Base-by-base conservation (phyloP, 1,284 basidiomycete species). In the Ustilago crameri region DNA sequence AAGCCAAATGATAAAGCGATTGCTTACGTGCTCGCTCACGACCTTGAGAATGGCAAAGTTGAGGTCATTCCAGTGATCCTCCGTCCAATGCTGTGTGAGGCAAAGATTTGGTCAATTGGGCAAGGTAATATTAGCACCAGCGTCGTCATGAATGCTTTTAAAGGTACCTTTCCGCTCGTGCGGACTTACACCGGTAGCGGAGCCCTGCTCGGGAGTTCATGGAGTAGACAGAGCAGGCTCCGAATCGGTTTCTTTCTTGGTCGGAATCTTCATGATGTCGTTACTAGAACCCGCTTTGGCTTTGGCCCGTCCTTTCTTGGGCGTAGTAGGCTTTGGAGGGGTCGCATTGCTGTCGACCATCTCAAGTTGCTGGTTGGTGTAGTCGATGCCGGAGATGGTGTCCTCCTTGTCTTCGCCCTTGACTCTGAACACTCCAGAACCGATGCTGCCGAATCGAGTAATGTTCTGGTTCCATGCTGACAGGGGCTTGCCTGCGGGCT, bases 31-130 rank as follows among this genome's bases (percentile, higher is more conserved):
- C 3, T 63, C 66, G 17, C 48, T 55, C 2, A 43, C 52, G 20
- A 69, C 49, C 35, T 69, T 69, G 52, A 69, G 61, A 20, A 69
- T 63, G 38, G 66, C 66, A 56, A 69, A 69, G 60, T 69, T 69
- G 55, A 69, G 60, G 8, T 69, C 55, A 27, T 56, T 42, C 60
- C 55, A 59, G 32, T 56, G 60, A 1, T 54, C 51, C 5, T 42
- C 42, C 9, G 24, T 10, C 59, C 65, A 68, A 47, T 40, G 15
- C 64, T 66, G 48, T 43, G n/a, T n/a, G n/a, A n/a, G n/a, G n/a
- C n/a, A n/a, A n/a, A n/a, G n/a, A n/a, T n/a, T n/a, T n/a, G n/a
- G n/a, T n/a, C n/a, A n/a, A n/a, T n/a, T n/a, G n/a, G n/a, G n/a
- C n/a, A n/a, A n/a, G n/a, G n/a, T n/a, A n/a, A n/a, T n/a, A n/a